Evolutionary conservation across 345 rosid species (phyloP).

Genomic region (Citropsis articulata): DNA sequence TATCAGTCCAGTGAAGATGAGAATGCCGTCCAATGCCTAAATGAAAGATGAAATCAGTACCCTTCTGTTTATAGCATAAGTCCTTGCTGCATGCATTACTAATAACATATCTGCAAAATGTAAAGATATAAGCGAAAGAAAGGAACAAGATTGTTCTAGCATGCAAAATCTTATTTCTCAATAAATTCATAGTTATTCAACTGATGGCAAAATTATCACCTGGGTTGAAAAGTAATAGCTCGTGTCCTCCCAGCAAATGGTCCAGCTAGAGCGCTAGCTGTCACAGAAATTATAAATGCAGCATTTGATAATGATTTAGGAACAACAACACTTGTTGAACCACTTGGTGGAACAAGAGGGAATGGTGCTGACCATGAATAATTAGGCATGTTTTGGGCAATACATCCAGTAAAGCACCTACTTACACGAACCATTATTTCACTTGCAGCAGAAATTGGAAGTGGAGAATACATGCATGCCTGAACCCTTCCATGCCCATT

Average conservation of each 20-base stretch:
- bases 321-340: slow-evolving; percentile 72
- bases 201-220: slow-evolving; percentile 31
- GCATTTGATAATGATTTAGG: slow-evolving; percentile 62
- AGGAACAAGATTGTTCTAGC: neutral
- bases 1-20: slow-evolving; percentile 86
- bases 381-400: slow-evolving; percentile 33
- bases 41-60: slow-evolving; percentile 59
- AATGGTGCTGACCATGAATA: slow-evolving; percentile 75
- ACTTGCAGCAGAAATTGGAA: slow-evolving; percentile 40
- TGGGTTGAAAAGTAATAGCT: slow-evolving; percentile 87
- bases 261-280: slow-evolving; percentile 62
- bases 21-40: slow-evolving; percentile 74
- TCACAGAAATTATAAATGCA: slow-evolving; percentile 71
- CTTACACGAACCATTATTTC: slow-evolving; percentile 60
- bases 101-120: slow-evolving; percentile 67
- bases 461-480: slow-evolving; percentile 74
- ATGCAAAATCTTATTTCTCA: neutral
- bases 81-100: slow-evolving; percentile 84
- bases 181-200: neutral
- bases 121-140: slow-evolving; percentile 1
- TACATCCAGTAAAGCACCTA: slow-evolving; percentile 41
- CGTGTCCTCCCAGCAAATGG: slow-evolving; percentile 70
- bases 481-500: slow-evolving; percentile 51
- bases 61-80: slow-evolving; percentile 81
- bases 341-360: slow-evolving; percentile 77